Percentiles rank a stretch among this genome's conserved stretches.
Evolutionary conservation across 2,329 filamentous ascomycete genomes (phyloP).

Genomic region (Exophiala bonariae): DNA sequence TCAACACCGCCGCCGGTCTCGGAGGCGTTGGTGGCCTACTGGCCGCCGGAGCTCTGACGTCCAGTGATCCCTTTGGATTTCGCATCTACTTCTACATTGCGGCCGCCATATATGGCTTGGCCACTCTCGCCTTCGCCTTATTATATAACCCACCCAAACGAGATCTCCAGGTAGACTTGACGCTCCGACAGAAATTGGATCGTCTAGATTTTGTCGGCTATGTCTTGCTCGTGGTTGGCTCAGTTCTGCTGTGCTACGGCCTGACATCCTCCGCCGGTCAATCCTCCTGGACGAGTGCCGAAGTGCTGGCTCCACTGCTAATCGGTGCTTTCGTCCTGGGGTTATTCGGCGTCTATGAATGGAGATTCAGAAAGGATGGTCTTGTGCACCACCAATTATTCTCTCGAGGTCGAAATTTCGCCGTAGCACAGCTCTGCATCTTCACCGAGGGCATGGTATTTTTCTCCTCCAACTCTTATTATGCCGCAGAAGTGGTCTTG

Average conservation of each 20-base stretch:
- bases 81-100: slow-evolving; percentile 4
- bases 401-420: slow-evolving; percentile 59
- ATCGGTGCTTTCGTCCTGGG: not conserved
- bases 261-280: too few species aligned
- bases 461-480: slow-evolving; percentile 45
- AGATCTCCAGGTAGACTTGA: not conserved
- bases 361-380: slow-evolving; percentile 2
- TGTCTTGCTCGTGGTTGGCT: not conserved
- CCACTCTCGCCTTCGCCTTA: not conserved
- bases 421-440: slow-evolving; percentile 57
- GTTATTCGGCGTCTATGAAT: not conserved
- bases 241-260: not conserved
- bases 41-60: not conserved
- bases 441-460: slow-evolving; percentile 67
- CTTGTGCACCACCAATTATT: slow-evolving; percentile 13
- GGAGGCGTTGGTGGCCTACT: not conserved
- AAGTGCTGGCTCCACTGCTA: not conserved
- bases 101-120: not conserved
- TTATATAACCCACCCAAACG: not conserved
- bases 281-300: not conserved
- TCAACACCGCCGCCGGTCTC: not conserved
- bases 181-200: not conserved
- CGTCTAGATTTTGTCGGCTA: not conserved
- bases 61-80: not conserved
- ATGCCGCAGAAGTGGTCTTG: slow-evolving; percentile 8